Base-by-base conservation (phyloP, 495 filamentous ascomycete genomes). In the Rostrohypoxylon terebratum region DNA sequence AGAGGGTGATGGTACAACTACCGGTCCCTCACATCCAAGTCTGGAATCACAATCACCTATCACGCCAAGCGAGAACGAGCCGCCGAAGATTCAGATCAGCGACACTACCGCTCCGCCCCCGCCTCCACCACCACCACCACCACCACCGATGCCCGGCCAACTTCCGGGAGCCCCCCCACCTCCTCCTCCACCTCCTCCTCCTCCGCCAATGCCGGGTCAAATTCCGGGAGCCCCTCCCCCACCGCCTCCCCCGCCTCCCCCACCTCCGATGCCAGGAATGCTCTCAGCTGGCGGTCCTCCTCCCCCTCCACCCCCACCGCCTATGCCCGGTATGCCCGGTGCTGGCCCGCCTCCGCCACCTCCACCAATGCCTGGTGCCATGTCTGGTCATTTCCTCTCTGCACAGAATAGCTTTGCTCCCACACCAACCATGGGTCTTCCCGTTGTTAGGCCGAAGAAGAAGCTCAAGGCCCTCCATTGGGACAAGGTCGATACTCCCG, bases 401-500 rank as follows among this genome's bases (percentile, higher is more conserved):
- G 84, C 88, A 45, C 84, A 81, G 61, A 75, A 74, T 5, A 63
- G 74, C 14, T 78, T 83, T 59, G 63, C 70, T 1, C 59, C 80
- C 0, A 50, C 75, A 18, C 63, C 80, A 9, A 76, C 79, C 14
- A 82, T 89, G 50, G 82, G 86, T 45, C 83, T 93, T 76, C 88
- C 93, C 31, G 91, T 92, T 71, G 92, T 92, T 25, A 86, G 95
- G 72, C 94, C 96, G 34, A 98, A 97, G 87, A 98, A 96, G 90
- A 99, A 98, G 82, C 92, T 99, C 75, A 99, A 99, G 88, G 94
- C 96, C 38, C 87, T 99, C 68, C 96, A 99, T 83, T 99, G 96
- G 96, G 96, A 99, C 77, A 99, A 99, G 82, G 92, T 99, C 40
- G 96, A 99, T 80, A 86, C 93, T 58, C 92, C 94, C 14, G 90